Evolutionary conservation across 495 filamentous ascomycete species (phyloP).

Genomic region (Hypoxylon fuscum): DNA sequence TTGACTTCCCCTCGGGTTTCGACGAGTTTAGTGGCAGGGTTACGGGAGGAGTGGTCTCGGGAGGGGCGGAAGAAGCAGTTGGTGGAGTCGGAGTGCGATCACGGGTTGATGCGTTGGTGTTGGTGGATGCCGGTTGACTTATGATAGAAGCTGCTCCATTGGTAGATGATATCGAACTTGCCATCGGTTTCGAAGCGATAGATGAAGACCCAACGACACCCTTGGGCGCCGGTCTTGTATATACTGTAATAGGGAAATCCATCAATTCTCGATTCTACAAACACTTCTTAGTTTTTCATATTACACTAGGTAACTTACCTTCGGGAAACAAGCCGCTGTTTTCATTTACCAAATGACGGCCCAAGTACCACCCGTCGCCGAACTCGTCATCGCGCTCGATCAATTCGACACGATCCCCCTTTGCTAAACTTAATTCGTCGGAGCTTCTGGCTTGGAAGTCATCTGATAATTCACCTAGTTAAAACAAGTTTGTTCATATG

Average conservation of each 20-base stretch:
- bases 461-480: conserved; percentile 55
- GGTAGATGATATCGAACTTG: conserved; percentile 32
- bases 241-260: conserved; percentile 53
- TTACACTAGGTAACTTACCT: conserved; percentile 67
- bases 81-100: conserved; percentile 40
- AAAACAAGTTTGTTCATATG: conserved; percentile 7
- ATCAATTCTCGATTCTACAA: conserved; percentile 26
- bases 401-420: conserved; percentile 89
- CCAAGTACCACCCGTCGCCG: conserved; percentile 96
- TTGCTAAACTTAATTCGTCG: conserved; percentile 88
- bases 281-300: neutral
- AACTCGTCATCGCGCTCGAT: conserved; percentile 97
- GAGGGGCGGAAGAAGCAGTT: conserved; percentile 19
- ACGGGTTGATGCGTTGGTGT: conserved; percentile 49
- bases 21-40: conserved; percentile 52
- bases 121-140: conserved; percentile 47
- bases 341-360: conserved; percentile 76
- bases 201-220: conserved; percentile 31
- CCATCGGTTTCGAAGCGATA: conserved; percentile 37
- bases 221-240: conserved; percentile 62
- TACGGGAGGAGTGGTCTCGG: conserved; percentile 44
- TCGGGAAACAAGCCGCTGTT: conserved; percentile 89
- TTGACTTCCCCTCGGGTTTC: conserved; percentile 42
- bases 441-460: conserved; percentile 89
- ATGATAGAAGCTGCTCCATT: conserved; percentile 33